Evolutionary conservation across 768 basidiomycete species (phyloP).

Genomic region (Lactarius hengduanensis): DNA sequence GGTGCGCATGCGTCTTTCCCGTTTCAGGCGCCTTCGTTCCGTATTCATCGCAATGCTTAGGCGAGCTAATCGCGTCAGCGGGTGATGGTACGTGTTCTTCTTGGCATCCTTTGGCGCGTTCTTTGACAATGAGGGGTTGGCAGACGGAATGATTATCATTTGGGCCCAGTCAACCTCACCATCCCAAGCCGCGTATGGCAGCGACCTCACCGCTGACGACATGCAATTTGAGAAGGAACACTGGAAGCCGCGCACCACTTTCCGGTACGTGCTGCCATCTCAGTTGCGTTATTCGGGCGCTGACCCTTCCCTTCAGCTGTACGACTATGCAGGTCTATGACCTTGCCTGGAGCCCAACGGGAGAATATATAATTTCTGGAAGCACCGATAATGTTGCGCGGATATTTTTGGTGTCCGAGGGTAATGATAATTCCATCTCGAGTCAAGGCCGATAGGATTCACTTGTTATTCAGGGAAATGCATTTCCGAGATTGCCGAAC

Average conservation of each 20-base stretch:
- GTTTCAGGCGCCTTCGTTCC: conserved; percentile 7
- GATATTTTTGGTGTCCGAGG: conserved; percentile 69
- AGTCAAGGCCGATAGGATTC: conserved; percentile 9
- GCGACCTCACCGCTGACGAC: conserved; percentile 75
- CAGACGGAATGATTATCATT: conserved; percentile 96
- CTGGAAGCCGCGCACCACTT: conserved; percentile 87
- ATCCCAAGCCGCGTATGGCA: conserved; percentile 73
- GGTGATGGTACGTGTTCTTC: conserved; percentile 76
- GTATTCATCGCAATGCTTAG: conserved; percentile 40
- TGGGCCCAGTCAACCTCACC: conserved; percentile 86
- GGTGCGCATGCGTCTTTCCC: conserved; percentile 48
- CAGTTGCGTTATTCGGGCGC: neutral
- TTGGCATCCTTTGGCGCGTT: conserved; percentile 12
- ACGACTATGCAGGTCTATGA: conserved; percentile 98
- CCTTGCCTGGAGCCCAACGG: conserved; percentile 94
- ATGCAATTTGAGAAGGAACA: conserved; percentile 88
- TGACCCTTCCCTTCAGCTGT: conserved; percentile 49
- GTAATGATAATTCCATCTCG: conserved; percentile 28
- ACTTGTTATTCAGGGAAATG: conserved; percentile 62
- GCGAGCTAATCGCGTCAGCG: conserved; percentile 91
- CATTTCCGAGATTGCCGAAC: conserved; percentile 87
- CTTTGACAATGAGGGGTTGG: conserved; percentile 8
- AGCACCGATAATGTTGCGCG: conserved; percentile 95
- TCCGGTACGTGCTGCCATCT: conserved; percentile 53
- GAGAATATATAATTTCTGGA: conserved; percentile 92